Evolutionary conservation across 2,329 filamentous ascomycete species (phyloP).

Genomic region (Arthrobotrys conoides): DNA sequence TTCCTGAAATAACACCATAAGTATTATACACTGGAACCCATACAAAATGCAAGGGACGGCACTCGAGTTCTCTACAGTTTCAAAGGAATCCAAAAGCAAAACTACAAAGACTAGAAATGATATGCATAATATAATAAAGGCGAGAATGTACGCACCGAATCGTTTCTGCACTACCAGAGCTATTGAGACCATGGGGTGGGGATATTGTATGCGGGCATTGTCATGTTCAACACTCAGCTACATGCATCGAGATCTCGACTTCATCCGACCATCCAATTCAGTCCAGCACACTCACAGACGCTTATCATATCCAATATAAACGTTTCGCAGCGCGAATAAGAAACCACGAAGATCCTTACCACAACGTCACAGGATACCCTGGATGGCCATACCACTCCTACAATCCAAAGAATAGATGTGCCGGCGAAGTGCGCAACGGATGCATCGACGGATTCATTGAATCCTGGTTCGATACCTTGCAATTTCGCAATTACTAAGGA

Average conservation of each 20-base stretch:
- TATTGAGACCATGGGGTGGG: conserved; percentile 16
- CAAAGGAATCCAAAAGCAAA: conserved; percentile 42
- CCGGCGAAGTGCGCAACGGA: conserved; percentile 4
- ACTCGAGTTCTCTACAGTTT: conserved; percentile 41
- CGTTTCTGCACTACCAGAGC: background rate
- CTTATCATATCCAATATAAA: conserved; percentile 40
- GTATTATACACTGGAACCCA: background rate
- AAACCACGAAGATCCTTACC: conserved; percentile 10
- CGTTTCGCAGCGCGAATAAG: background rate
- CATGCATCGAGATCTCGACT: conserved; percentile 15
- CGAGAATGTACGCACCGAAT: conserved; percentile 31
- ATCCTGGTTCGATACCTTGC: conserved; percentile 10
- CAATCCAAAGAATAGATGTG: conserved; percentile 5
- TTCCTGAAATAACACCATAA: conserved; percentile 39
- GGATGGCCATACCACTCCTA: background rate
- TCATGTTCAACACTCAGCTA: conserved; percentile 13
- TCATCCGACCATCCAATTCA: conserved; percentile 49
- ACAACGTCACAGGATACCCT: background rate
- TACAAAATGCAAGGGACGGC: conserved; percentile 42
- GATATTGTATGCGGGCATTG: conserved; percentile 28
- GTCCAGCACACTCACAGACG: conserved; percentile 7
- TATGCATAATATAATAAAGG: conserved; percentile 44
- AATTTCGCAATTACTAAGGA: conserved; percentile 16
- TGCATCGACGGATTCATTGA: conserved; percentile 5
- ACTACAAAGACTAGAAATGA: conserved; percentile 12